Base-by-base conservation (phyloP, 2,329 filamentous ascomycete species). In the Fusarium hainanense region DNA sequence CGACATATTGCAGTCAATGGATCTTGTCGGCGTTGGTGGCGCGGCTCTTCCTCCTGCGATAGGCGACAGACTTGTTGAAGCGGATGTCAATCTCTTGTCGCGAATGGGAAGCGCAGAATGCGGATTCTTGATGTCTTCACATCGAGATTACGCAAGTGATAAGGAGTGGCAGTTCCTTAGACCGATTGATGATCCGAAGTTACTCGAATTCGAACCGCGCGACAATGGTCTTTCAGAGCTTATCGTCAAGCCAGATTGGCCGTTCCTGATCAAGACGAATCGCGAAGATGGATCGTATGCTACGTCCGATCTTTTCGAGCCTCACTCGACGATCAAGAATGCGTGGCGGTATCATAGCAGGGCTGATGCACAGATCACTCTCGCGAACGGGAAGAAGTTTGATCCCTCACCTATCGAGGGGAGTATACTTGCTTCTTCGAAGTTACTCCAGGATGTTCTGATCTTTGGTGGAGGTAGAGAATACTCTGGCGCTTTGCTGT, bases 351-450 rank as follows among this genome's bases (percentile, higher is more conserved):
- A 91, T 71, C 83, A 89, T 55, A 88, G 86, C 2, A 81, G 90
- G 41, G 84, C 85, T 1, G 90, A 92, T 69, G 84, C 87, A 5
- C 88, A 88, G 54, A 82, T 92, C 37, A 87, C 86, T 0, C 81
- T 92, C 6, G 79, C 87, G 12, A 92, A 89, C 9, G 89, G 90
- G 4, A 91, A 91, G 79, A 92, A 92, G 69, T 90, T 92, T 63
- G 88, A 91, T 69, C 89, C 89, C 2, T 84, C 85, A 3, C 85
- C 87, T 0, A 75, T 91, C 5, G 90, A 92, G 75, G 85, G 83
- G 4, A 82, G 81, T 1, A 83, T 91, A 7, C 76, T 82, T 2
- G 79, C 83, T 2, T 83, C 82, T 0, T 75, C 75, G 13, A 68
- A 76, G 3, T 28, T 84, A 2, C 69, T 91, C 1, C 75, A 79